A percentile compares a stretch with the other conserved stretches of the same genome.
Conservation (phyloP, 345 rosid species). For the Rhodomyrtus tomentosa region DNA sequence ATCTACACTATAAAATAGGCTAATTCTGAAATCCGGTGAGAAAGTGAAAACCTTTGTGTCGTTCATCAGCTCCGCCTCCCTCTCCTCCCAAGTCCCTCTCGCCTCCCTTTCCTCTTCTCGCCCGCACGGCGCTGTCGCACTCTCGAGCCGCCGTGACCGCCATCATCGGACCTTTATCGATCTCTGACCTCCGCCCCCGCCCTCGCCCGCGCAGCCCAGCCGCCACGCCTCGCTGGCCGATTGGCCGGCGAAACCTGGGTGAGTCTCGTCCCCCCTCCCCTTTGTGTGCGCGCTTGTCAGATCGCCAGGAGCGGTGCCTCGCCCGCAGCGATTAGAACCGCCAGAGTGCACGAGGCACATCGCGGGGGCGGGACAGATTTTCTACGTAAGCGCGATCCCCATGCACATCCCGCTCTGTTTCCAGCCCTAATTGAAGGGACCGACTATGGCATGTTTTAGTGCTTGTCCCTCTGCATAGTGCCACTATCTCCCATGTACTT, state of each 20-base stretch:
- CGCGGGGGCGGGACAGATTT: not conserved
- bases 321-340: not conserved
- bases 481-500: not conserved
- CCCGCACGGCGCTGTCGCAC: not conserved
- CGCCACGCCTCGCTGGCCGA: not conserved
- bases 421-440: not conserved
- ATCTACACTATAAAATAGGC: not conserved
- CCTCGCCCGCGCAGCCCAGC: not conserved
- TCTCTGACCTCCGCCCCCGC: not conserved
- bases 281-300: not conserved
- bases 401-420: not conserved
- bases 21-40: not conserved
- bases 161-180: not conserved
- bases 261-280: not conserved
- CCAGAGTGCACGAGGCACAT: not conserved
- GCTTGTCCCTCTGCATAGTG: not conserved
- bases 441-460: not conserved
- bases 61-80: not conserved
- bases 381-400: not conserved
- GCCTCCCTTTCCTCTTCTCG: not conserved
- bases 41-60: not conserved
- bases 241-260: not conserved
- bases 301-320: not conserved
- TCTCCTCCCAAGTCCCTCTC: not conserved
- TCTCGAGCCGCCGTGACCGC: not conserved